Evolutionary conservation across 225 moss, liverwort and hornwort species (phyloP).

Genomic region (Sphagnum contortum): DNA sequence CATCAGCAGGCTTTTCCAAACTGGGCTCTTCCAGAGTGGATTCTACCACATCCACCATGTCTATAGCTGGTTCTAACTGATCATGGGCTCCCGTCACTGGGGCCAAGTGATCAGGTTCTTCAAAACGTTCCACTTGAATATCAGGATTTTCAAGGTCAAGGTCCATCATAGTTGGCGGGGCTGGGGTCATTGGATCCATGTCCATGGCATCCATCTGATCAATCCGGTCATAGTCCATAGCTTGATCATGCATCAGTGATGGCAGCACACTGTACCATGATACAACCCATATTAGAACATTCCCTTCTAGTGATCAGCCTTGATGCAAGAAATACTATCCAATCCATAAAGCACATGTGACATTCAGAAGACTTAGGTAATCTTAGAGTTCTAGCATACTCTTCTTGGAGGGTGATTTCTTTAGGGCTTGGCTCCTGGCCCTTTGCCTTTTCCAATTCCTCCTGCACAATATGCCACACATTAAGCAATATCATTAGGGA

Average conservation of each 20-base stretch:
- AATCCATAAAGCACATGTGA: not conserved
- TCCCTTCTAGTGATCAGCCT: not conserved
- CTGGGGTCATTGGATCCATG: slow-evolving; percentile 54
- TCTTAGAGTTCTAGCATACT: slow-evolving; percentile 26
- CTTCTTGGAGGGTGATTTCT: slow-evolving; percentile 52
- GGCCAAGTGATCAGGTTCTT: no score
- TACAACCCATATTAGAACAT: no score
- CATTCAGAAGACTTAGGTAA: no score
- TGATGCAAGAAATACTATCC: not conserved
- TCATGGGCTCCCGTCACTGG: slow-evolving; percentile 7
- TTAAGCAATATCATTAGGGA: no score
- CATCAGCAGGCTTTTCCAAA: slow-evolving; percentile 6
- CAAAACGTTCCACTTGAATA: no score
- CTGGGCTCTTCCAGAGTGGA: no score
- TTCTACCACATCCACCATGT: no score
- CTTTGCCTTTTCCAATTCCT: slow-evolving; percentile 36
- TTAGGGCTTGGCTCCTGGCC: slow-evolving; percentile 42
- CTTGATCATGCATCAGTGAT: slow-evolving; percentile 35
- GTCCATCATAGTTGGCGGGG: slow-evolving; percentile 26
- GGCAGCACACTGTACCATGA: slow-evolving; percentile 51
- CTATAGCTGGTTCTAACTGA: slow-evolving; percentile 5
- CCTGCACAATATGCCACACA: slow-evolving; percentile 19
- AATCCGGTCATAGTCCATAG: slow-evolving; percentile 75
- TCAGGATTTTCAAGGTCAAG: no score
- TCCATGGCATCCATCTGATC: slow-evolving; percentile 95